These are phyloP conservation scores for Lentinula edodes DNA, from an alignment of 768 basidiomycete species.

Conservation along the genomic window DNA sequence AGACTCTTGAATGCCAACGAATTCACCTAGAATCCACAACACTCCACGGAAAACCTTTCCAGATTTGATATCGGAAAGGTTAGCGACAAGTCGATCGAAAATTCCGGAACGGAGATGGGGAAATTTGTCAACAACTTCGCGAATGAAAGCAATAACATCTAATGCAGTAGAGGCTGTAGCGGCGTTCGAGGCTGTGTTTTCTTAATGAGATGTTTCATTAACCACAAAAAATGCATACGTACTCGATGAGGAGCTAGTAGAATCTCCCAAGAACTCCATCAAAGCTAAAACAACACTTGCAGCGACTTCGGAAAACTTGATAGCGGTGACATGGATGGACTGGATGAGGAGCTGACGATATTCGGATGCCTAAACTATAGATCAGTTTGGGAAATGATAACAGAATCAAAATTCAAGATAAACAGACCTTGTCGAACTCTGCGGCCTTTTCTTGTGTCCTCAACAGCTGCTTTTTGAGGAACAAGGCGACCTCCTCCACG, in stretches of 20 bases:
- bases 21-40: constrained; percentile 98
- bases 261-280: constrained; percentile 93
- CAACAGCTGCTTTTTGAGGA: constrained; percentile 97
- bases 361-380: constrained; percentile 64
- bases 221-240: not conserved
- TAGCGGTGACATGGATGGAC: constrained; percentile 92
- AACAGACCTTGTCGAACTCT: constrained; percentile 81
- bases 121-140: constrained; percentile 97
- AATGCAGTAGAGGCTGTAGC: constrained; percentile 86
- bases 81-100: constrained; percentile 76
- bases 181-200: not conserved
- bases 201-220: not conserved
- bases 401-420: too few relatives aligned
- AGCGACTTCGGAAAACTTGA: constrained; percentile 96
- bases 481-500: constrained; percentile 92
- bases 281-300: constrained; percentile 90
- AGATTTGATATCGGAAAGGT: constrained; percentile 84
- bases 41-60: constrained; percentile 96
- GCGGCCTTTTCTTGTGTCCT: constrained; percentile 71
- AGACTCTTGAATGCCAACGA: constrained; percentile 34
- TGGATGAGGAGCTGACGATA: constrained; percentile 96
- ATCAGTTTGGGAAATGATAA: too few relatives aligned
- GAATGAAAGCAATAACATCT: constrained; percentile 79
- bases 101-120: constrained; percentile 78
- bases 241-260: constrained; percentile 18